A percentile compares a stretch with the other conserved stretches of the same genome.
Evolutionary conservation across 495 filamentous ascomycete species (phyloP).

Genomic region (Penicillium taxi): DNA sequence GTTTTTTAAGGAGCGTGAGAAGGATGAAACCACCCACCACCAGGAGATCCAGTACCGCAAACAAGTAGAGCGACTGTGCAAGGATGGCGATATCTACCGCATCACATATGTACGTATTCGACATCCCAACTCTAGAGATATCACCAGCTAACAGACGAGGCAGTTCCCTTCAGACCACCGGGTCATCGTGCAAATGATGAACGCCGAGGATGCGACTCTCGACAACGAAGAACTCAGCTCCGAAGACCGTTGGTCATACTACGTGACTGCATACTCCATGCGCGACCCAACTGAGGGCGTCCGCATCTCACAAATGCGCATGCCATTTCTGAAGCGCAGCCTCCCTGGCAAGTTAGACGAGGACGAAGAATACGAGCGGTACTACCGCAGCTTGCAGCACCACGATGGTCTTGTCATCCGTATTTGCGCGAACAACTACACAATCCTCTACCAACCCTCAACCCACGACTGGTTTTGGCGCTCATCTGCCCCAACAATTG

Average conservation of each 20-base stretch:
- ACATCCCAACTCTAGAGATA: neutral
- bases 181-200: conserved; percentile 61
- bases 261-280: conserved; percentile 82
- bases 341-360: conserved; percentile 49
- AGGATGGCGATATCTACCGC: conserved; percentile 83
- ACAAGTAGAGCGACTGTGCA: conserved; percentile 75
- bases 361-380: conserved; percentile 42
- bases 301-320: conserved; percentile 51
- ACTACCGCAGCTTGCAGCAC: conserved; percentile 49
- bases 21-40: conserved; percentile 72
- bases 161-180: conserved; percentile 51
- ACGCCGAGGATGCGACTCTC: conserved; percentile 74
- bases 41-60: conserved; percentile 80
- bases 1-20: conserved; percentile 72
- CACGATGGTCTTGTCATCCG: conserved; percentile 69
- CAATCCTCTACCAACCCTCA: conserved; percentile 65
- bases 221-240: conserved; percentile 50
- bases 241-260: conserved; percentile 76
- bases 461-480: conserved; percentile 56
- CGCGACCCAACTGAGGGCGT: conserved; percentile 87
- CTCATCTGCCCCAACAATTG: conserved; percentile 17
- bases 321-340: conserved; percentile 66
- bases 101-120: conserved; percentile 66
- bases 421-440: conserved; percentile 75
- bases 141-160: conserved; percentile 12